Conservation (phyloP, 768 basidiomycete genomes). For the Psilocybe tampanensis region DNA sequence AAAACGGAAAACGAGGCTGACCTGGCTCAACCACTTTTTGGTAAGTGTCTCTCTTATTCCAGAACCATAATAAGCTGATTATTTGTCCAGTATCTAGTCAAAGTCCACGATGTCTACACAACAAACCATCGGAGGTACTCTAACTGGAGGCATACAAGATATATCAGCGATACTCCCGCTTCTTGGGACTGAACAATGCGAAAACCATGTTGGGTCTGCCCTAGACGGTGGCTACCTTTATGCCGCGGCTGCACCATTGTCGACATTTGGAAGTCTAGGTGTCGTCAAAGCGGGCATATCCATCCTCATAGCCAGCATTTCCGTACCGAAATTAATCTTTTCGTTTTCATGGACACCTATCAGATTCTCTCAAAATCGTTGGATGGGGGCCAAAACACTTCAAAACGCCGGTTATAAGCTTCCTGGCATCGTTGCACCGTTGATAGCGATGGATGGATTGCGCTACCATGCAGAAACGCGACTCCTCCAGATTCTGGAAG, state of each 20-base stretch:
- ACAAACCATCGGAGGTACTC: not conserved
- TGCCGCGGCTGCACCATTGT: conserved; percentile 5
- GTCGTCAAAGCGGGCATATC: not conserved
- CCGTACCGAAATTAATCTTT: not conserved
- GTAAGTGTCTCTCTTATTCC: too few relatives aligned
- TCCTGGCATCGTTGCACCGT: not conserved
- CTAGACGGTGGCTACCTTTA: conserved; percentile 12
- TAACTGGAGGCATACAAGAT: conserved; percentile 13
- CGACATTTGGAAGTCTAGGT: conserved; percentile 16
- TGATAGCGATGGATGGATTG: not conserved
- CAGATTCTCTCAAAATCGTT: not conserved
- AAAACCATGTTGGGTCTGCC: conserved; percentile 15
- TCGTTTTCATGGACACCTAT: not conserved
- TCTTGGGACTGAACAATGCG: conserved; percentile 17
- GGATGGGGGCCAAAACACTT: not conserved
- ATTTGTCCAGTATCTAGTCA: too few relatives aligned
- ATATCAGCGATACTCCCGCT: conserved; percentile 14
- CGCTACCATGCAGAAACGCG: not conserved
- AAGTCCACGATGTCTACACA: too few relatives aligned
- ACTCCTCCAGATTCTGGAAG: not conserved
- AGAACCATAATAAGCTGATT: too few relatives aligned
- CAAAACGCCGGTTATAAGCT: not conserved
- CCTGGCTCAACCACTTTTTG: too few relatives aligned
- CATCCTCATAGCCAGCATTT: not conserved
- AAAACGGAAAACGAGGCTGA: too few relatives aligned